Evolutionary conservation across 1,284 basidiomycete genomes (phyloP), one percentile per base, ranked within the genome.

Genomic region (Boletus mariae): DNA sequence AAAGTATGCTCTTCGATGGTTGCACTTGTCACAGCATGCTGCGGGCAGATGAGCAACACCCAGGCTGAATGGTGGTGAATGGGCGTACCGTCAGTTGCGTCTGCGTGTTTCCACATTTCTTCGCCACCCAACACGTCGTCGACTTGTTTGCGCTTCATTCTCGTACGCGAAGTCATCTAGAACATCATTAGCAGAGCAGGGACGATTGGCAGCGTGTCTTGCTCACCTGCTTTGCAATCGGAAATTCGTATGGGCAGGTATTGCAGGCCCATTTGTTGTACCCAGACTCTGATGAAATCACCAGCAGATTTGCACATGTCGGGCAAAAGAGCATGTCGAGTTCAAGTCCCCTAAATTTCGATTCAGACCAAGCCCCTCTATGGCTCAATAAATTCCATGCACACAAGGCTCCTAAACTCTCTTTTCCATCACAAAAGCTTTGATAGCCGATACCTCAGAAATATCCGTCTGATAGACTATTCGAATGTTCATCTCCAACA

Each of bases 81-180:
- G 73, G 20, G 52, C 80, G 55, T 57, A 93, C 92, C 82, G 58
- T 84, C 80, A 0, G 90, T 95, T 45, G 87, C 86, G 71, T 98
- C 95, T 4, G 96, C 96, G 69, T 98, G 94, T 59, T 89, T 91
- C 94, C 96, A 98, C 69, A 86, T 87, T 54, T 94, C 92, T 34
- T 92, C 92, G 11, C 93, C 94, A 42, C 94, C 95, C 31, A 98
- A 76, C 1, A 98, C 94, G 66, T 98, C 94, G 67, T 98, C 94
- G 25, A 94, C 87, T 63, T 87, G 80, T 69, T 98, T 98, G 17
- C 91, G 80, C 61, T 85, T 86, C 59, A 94, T 77, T 60, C 83
- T 85, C 45, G 88, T 94, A 37, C 94, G 78, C 55, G 89, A 90
- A 38, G 90, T 95, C 86, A 95, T 95, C 90, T 90, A 50, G 34